phyloP scores from a whole-genome alignment of 495 filamentous ascomycete species.

The Viridothelium virens region DNA sequence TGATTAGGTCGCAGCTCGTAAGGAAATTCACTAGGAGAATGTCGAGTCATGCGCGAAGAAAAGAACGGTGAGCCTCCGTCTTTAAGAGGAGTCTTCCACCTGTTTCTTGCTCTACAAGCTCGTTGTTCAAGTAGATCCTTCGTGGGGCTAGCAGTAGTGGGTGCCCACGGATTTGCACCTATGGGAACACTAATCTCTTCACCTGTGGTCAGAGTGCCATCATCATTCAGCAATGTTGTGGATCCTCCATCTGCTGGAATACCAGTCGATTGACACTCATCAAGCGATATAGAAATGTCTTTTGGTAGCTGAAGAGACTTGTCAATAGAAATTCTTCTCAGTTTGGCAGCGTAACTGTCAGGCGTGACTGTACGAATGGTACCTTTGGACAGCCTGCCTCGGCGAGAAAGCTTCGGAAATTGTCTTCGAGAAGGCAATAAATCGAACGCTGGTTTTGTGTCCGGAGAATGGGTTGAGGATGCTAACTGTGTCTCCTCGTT shows the following conservation, averaged over 20 bases:
- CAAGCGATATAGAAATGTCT: background rate
- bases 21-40: constrained; percentile 20
- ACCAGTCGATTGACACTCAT: background rate
- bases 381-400: constrained; percentile 11
- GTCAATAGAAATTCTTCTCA: background rate
- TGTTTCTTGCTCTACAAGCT: constrained; percentile 25
- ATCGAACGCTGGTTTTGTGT: constrained; percentile 15
- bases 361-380: constrained; percentile 26
- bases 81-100: constrained; percentile 33
- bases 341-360: background rate
- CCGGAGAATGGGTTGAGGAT: background rate
- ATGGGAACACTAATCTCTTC: background rate
- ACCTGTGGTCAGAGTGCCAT: constrained; percentile 1
- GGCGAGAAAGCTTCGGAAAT: constrained; percentile 10
- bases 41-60: background rate
- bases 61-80: constrained; percentile 22
- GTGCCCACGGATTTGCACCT: background rate
- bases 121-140: constrained; percentile 28
- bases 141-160: constrained; percentile 27
- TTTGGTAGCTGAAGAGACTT: background rate
- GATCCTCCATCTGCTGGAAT: background rate
- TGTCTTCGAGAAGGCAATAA: constrained; percentile 22
- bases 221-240: background rate
- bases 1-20: constrained; percentile 24
- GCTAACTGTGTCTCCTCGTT: background rate